Percentiles rank a stretch among this genome's conserved stretches.
These are phyloP conservation scores for Pythium chondricola DNA, from an alignment of 352 stramenopile species.

Conservation along the genomic window DNA sequence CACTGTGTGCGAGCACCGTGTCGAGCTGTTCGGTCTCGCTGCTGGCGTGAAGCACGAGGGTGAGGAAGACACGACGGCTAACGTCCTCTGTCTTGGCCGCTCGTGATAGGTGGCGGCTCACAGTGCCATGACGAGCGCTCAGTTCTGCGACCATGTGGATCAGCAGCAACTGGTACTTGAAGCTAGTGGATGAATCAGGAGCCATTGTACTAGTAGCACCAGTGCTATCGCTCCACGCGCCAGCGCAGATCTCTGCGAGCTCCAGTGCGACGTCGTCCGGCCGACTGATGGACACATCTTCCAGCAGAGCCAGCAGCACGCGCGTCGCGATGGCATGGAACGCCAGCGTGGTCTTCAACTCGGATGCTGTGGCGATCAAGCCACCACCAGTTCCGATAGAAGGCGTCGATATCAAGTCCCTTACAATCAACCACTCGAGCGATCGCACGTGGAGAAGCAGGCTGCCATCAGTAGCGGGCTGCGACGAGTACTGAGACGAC, in stretches of 20 bases:
- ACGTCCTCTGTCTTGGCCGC: conserved; percentile 1
- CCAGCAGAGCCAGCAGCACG: conserved; percentile 5
- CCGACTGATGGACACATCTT: conserved; percentile 9
- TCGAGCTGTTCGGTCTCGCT: conserved; percentile 17
- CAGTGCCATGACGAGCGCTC: neutral
- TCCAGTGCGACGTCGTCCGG: conserved; percentile 8
- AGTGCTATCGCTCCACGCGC: neutral
- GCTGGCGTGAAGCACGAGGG: conserved; percentile 7
- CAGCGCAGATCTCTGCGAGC: conserved; percentile 6
- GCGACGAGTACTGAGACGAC: conserved; percentile 4
- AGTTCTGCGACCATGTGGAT: conserved; percentile 17
- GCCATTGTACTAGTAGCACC: neutral
- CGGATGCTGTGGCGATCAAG: too few species aligned
- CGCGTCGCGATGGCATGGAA: conserved; percentile 5
- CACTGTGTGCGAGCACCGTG: conserved; percentile 8
- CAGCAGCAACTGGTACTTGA: conserved; percentile 22
- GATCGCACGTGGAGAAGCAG: conserved; percentile 9
- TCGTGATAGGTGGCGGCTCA: conserved; percentile 5
- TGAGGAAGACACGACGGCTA: conserved; percentile 15
- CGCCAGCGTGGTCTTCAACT: conserved; percentile 4
- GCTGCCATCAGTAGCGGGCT: conserved; percentile 1
- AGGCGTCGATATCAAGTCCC: too few species aligned
- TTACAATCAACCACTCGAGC: conserved; percentile 6
- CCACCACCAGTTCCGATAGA: too few species aligned
- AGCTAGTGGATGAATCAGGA: neutral